Evolutionary conservation across 2,329 filamentous ascomycete genomes (phyloP).

Genomic region (Neonectria magnoliae): DNA sequence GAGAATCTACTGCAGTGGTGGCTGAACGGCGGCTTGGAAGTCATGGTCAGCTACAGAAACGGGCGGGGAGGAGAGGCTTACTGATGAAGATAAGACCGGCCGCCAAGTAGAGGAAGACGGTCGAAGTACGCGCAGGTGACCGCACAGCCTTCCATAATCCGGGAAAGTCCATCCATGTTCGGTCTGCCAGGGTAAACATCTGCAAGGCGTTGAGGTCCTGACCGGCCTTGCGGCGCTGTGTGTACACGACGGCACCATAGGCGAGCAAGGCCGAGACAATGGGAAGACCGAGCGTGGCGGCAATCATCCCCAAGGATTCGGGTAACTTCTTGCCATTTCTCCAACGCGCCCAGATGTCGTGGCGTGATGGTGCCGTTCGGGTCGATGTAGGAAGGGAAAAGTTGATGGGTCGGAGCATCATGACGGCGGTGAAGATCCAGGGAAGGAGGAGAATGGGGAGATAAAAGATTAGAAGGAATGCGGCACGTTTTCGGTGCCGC

Average conservation of each 20-base stretch:
- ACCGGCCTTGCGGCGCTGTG: constrained; percentile 9
- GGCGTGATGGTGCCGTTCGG: constrained; percentile 9
- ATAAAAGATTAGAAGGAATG: constrained; percentile 7
- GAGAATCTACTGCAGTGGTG: constrained; percentile 7
- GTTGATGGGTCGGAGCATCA: constrained; percentile 27
- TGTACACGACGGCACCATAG: constrained; percentile 26
- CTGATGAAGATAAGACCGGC: constrained; percentile 23
- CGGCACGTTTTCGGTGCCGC: background rate
- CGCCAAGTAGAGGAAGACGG: constrained; percentile 15
- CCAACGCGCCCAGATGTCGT: background rate
- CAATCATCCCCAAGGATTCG: background rate
- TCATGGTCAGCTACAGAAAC: background rate
- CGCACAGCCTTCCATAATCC: background rate
- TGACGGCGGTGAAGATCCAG: constrained; percentile 22
- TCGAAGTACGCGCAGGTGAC: background rate
- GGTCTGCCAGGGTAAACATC: constrained; percentile 26
- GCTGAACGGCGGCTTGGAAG: constrained; percentile 17
- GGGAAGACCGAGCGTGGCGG: constrained; percentile 16
- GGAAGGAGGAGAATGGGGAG: constrained; percentile 15
- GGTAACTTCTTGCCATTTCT: background rate
- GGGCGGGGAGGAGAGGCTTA: background rate
- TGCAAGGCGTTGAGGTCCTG: constrained; percentile 21
- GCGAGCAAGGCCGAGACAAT: constrained; percentile 28
- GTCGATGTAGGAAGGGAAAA: constrained; percentile 19
- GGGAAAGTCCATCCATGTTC: constrained; percentile 7